Evolutionary conservation across 2,329 filamentous ascomycete genomes (phyloP).

Genomic region (Nigrospora osmanthi): DNA sequence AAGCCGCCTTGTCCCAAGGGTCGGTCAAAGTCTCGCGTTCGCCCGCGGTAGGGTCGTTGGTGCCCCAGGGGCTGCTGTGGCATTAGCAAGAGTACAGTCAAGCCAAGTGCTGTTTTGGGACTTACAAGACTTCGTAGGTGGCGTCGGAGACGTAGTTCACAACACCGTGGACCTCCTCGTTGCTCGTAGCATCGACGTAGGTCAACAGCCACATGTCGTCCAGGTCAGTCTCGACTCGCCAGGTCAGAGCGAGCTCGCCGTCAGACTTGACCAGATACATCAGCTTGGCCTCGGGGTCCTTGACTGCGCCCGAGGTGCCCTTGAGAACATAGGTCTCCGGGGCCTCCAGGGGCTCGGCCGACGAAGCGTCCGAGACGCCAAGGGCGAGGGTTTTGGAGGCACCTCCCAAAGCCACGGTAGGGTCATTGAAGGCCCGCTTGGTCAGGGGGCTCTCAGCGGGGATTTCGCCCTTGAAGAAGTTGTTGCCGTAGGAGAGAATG

Average conservation of each 20-base stretch:
- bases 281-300: constrained; percentile 46
- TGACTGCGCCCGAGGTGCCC: constrained; percentile 37
- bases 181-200: constrained; percentile 44
- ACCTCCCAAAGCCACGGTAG: constrained; percentile 32
- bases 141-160: constrained; percentile 51
- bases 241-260: constrained; percentile 39
- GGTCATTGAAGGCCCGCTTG: constrained; percentile 33
- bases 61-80: constrained; percentile 35
- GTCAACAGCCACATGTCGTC: constrained; percentile 50
- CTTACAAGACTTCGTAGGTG: constrained; percentile 45
- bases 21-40: constrained; percentile 33
- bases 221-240: constrained; percentile 52
- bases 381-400: constrained; percentile 29
- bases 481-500: constrained; percentile 50
- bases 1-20: constrained; percentile 37
- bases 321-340: constrained; percentile 35
- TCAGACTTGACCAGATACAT: constrained; percentile 45
- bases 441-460: constrained; percentile 28
- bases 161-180: constrained; percentile 40
- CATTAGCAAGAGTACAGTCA: constrained; percentile 4
- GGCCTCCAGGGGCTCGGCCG: constrained; percentile 26
- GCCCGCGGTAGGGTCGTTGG: constrained; percentile 46
- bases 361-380: constrained; percentile 30
- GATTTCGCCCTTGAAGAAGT: constrained; percentile 32
- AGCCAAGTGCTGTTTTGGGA: background rate